Conservation (phyloP, 73 alveolate species). For the Blepharisma stoltei region DNA sequence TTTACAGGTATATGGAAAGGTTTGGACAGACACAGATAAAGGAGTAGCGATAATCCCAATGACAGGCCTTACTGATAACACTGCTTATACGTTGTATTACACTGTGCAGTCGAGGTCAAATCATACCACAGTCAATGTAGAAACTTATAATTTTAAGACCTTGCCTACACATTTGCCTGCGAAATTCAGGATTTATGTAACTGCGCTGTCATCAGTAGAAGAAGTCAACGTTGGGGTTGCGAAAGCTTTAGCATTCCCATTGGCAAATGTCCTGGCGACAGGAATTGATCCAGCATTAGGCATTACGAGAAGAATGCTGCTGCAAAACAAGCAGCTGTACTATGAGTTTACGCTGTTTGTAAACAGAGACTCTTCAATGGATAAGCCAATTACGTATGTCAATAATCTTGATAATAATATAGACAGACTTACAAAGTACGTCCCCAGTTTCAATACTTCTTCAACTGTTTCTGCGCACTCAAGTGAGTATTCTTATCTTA, state of each 20-base stretch:
- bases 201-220: not conserved
- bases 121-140: not conserved
- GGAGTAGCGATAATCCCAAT: not conserved
- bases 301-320: conserved; percentile 3
- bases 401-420: conserved; percentile 2
- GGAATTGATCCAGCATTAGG: conserved; percentile 28
- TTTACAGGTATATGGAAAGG: not conserved
- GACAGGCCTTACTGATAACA: conserved; percentile 18
- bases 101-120: not conserved
- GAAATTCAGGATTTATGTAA: conserved; percentile 26
- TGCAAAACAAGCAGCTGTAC: not conserved
- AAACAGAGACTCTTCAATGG: not conserved
- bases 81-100: not conserved
- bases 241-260: conserved; percentile 27
- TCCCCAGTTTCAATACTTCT: not conserved
- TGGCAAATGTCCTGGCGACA: not conserved
- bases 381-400: conserved; percentile 23
- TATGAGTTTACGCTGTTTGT: conserved; percentile 21
- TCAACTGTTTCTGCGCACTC: not conserved
- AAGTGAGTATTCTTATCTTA: conserved; percentile 8
- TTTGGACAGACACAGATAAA: not conserved
- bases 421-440: not conserved
- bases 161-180: conserved; percentile 18
- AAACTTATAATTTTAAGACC: conserved; percentile 7
- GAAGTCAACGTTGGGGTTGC: conserved; percentile 10